Evolutionary conservation across 192 early-diverging fungal genomes (phyloP).

Genomic region (Linnemannia zychae): DNA sequence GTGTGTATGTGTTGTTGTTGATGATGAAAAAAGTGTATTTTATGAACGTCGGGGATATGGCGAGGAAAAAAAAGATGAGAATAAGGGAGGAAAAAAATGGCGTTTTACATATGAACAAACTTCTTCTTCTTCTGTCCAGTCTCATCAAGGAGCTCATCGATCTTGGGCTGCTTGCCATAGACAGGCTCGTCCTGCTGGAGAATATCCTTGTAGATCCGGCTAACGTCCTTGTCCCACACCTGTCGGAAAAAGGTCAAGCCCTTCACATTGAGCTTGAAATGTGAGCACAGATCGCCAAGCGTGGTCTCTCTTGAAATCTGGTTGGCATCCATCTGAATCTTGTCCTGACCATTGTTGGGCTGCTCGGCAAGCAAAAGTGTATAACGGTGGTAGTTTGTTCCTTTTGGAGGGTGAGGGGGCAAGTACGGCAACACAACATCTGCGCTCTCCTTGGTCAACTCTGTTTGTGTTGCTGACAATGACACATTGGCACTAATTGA

Average conservation of each 20-base stretch:
- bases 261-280: slow-evolving; percentile 57
- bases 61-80: not conserved
- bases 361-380: slow-evolving; percentile 77
- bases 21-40: not conserved
- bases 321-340: slow-evolving; percentile 57
- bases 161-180: slow-evolving; percentile 67
- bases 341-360: slow-evolving; percentile 63
- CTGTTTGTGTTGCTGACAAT: slow-evolving; percentile 66
- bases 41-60: not conserved
- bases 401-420: slow-evolving; percentile 83
- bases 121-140: slow-evolving; percentile 56
- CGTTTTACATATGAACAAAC: slow-evolving; percentile 40
- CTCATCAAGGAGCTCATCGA: slow-evolving; percentile 60
- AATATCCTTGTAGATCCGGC: slow-evolving; percentile 64
- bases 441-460: slow-evolving; percentile 53
- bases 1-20: not conserved
- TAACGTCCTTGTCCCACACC: slow-evolving; percentile 67
- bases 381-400: slow-evolving; percentile 82
- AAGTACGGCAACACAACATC: slow-evolving; percentile 69
- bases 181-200: slow-evolving; percentile 64
- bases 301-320: slow-evolving; percentile 46
- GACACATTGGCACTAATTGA: slow-evolving; percentile 68
- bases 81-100: no score
- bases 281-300: slow-evolving; percentile 45
- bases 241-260: slow-evolving; percentile 70